These are phyloP conservation scores for Sporisorium iseilematis-ciliati DNA, from an alignment of 1,284 basidiomycete species.

Conservation along the genomic window DNA sequence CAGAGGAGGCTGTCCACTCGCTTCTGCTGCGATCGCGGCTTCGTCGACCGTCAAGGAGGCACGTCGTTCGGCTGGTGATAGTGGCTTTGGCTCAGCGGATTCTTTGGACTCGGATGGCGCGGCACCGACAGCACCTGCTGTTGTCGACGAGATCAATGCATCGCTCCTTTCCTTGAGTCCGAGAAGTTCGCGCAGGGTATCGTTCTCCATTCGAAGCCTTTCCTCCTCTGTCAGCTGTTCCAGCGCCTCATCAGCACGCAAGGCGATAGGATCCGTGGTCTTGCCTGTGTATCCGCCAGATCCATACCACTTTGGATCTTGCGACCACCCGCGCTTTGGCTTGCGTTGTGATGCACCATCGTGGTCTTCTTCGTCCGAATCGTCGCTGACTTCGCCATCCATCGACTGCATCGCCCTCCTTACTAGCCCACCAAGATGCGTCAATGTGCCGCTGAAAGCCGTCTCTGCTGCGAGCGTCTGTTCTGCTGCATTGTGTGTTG, in stretches of 20 bases:
- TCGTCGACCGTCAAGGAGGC: slow-evolving; percentile 48
- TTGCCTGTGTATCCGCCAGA: slow-evolving; percentile 65
- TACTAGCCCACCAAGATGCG: slow-evolving; percentile 57
- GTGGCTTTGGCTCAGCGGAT: slow-evolving; percentile 11
- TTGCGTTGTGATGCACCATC: slow-evolving; percentile 14
- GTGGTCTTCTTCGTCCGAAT: slow-evolving; percentile 21
- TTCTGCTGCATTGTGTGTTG: slow-evolving; percentile 53
- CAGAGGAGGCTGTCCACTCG: slow-evolving; percentile 42
- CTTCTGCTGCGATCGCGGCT: slow-evolving; percentile 49
- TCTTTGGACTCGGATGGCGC: not conserved
- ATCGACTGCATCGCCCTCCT: slow-evolving; percentile 55
- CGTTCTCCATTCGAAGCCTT: slow-evolving; percentile 63
- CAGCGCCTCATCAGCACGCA: slow-evolving; percentile 53
- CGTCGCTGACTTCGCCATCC: slow-evolving; percentile 54
- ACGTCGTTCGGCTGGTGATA: slow-evolving; percentile 32
- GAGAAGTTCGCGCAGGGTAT: slow-evolving; percentile 61
- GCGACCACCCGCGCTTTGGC: slow-evolving; percentile 40
- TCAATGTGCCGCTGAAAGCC: slow-evolving; percentile 49
- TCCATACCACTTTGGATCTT: slow-evolving; percentile 60
- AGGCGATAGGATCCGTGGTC: slow-evolving; percentile 48
- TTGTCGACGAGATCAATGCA: slow-evolving; percentile 20
- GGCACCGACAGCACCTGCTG: not conserved
- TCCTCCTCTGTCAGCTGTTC: slow-evolving; percentile 63
- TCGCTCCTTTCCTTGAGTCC: slow-evolving; percentile 54
- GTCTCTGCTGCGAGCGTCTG: slow-evolving; percentile 53